These are phyloP conservation scores for Colletotrichum aenigma DNA, from an alignment of 2,329 filamentous ascomycete genomes.

Conservation along the genomic window DNA sequence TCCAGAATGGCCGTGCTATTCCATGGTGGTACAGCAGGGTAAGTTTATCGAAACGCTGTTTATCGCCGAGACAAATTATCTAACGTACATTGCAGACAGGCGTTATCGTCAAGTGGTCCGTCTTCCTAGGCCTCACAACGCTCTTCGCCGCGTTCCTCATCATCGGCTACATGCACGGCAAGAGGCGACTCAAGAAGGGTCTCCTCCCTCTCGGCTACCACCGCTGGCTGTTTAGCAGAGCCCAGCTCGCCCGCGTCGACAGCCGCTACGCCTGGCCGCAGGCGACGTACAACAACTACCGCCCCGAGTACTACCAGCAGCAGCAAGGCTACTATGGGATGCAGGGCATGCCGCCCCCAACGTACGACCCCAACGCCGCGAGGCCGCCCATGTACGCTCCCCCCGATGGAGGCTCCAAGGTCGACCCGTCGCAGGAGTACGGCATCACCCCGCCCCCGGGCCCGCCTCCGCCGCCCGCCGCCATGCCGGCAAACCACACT, in stretches of 20 bases:
- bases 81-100: constrained; percentile 51
- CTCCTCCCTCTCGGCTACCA: constrained; percentile 72
- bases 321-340: constrained; percentile 44
- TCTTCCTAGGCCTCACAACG: constrained; percentile 67
- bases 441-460: constrained; percentile 47
- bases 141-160: constrained; percentile 67
- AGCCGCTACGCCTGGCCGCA: constrained; percentile 49
- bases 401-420: constrained; percentile 54
- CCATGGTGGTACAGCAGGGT: constrained; percentile 31
- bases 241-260: constrained; percentile 50
- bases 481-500: constrained; percentile 32
- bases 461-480: constrained; percentile 43
- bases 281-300: constrained; percentile 44
- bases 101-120: constrained; percentile 71
- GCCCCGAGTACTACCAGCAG: constrained; percentile 35
- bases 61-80: neutral
- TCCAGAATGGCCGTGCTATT: constrained; percentile 25
- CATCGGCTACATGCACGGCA: constrained; percentile 73
- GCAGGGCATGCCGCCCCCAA: constrained; percentile 58
- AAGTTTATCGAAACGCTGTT: neutral
- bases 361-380: constrained; percentile 59
- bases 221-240: constrained; percentile 60
- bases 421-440: constrained; percentile 43
- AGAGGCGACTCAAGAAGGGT: constrained; percentile 68
- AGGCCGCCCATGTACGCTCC: constrained; percentile 61